Conservation (phyloP, 805 yeast genomes). For the Yueomyces sp. region DNA sequence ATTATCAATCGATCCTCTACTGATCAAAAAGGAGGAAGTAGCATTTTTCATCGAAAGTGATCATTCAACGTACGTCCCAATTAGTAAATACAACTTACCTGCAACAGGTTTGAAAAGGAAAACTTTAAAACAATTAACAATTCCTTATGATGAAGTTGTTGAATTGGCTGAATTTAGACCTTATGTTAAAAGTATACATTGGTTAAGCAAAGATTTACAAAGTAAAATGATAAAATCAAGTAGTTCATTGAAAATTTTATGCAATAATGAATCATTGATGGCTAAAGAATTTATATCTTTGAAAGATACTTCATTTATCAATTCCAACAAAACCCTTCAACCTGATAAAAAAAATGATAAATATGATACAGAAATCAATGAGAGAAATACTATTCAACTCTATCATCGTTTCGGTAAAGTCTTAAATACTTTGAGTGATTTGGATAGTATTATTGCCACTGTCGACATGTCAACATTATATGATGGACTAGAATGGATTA, state of each 20-base stretch:
- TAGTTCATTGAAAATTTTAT: conserved; percentile 32
- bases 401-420: conserved; percentile 72
- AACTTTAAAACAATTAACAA: conserved; percentile 80
- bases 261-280: conserved; percentile 42
- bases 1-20: conserved; percentile 58
- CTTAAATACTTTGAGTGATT: conserved; percentile 57
- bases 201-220: conserved; percentile 36
- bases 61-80: conserved; percentile 36
- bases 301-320: conserved; percentile 11
- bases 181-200: conserved; percentile 61
- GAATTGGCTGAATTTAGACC: conserved; percentile 84
- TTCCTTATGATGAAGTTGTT: conserved; percentile 79
- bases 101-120: conserved; percentile 69
- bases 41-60: conserved; percentile 73
- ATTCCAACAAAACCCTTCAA: conserved; percentile 15
- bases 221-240: conserved; percentile 45
- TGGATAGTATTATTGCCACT: conserved; percentile 57
- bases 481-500: conserved; percentile 53
- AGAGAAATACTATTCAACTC: conserved; percentile 21
- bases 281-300: conserved; percentile 25
- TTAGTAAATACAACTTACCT: conserved; percentile 30
- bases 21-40: conserved; percentile 78
- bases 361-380: not conserved
- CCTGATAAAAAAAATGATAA: not conserved
- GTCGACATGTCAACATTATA: conserved; percentile 63